phyloP scores from a whole-genome alignment of 768 basidiomycete genomes.

The Lactarius hengduanensis region DNA sequence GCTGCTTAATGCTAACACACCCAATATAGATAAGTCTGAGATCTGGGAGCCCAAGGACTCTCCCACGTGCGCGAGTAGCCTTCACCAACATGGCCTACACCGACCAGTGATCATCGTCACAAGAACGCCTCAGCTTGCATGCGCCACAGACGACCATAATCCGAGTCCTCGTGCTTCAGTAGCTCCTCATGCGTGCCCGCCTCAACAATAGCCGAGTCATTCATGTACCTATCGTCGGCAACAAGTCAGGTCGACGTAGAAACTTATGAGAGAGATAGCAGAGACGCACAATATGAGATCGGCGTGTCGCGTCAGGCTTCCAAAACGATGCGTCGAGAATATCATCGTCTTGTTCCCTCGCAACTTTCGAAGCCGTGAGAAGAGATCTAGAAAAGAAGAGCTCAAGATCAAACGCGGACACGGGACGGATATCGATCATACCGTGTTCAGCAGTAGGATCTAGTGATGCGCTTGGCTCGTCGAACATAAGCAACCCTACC shows the following conservation, averaged over 20 bases:
- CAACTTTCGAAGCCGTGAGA: conserved; percentile 62
- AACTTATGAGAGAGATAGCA: background rate
- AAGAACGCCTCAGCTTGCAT: conserved; percentile 70
- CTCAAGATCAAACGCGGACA: background rate
- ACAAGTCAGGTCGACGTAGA: background rate
- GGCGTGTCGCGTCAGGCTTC: conserved; percentile 64
- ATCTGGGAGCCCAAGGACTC: too few species aligned
- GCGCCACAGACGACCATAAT: conserved; percentile 73
- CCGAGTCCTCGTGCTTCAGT: conserved; percentile 48
- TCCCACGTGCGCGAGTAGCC: too few species aligned
- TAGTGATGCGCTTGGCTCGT: conserved; percentile 71
- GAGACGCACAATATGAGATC: conserved; percentile 22
- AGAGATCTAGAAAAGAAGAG: conserved; percentile 49
- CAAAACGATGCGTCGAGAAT: conserved; percentile 72
- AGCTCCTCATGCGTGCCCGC: conserved; percentile 65
- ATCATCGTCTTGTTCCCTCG: conserved; percentile 81
- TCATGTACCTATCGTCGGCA: conserved; percentile 55
- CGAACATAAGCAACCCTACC: conserved; percentile 66
- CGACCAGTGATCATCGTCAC: background rate
- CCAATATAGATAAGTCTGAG: too few species aligned
- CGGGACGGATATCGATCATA: conserved; percentile 27
- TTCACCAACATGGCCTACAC: background rate
- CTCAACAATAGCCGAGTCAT: conserved; percentile 59
- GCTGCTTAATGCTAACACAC: too few species aligned
- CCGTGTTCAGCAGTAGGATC: conserved; percentile 78